A percentile compares a stretch with the other conserved stretches of the same genome.
Conservation (phyloP, 2,329 filamentous ascomycete species). For the Anthostomella pinea region DNA sequence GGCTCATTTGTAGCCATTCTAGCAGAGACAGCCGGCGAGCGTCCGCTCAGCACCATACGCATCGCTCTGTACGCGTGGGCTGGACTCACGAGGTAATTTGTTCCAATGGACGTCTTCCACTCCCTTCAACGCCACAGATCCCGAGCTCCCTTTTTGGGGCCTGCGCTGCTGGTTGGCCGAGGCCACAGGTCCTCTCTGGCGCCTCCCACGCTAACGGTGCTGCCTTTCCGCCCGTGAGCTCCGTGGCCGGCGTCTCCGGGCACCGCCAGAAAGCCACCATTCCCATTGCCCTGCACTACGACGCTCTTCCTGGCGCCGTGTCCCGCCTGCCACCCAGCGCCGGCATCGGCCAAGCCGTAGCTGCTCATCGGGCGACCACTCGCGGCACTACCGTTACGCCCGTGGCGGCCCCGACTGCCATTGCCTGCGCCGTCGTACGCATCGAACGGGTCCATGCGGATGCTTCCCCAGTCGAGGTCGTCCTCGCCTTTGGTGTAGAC, state of each 20-base stretch:
- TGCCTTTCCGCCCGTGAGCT: conserved; percentile 20
- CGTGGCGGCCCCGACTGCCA: conserved; percentile 25
- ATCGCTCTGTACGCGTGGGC: too few species aligned
- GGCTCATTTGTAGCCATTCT: too few species aligned
- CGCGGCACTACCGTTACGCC: conserved; percentile 24
- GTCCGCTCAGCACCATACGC: too few species aligned
- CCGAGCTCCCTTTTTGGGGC: conserved; percentile 36
- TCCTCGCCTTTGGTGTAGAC: conserved; percentile 60
- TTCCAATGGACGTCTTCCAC: too few species aligned
- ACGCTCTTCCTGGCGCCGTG: conserved; percentile 52
- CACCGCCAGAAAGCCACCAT: conserved; percentile 52
- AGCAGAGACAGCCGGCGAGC: too few species aligned
- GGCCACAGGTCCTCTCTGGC: conserved; percentile 40
- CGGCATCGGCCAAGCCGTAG: conserved; percentile 55
- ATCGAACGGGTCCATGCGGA: conserved; percentile 42
- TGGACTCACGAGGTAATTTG: too few species aligned
- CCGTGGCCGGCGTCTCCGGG: conserved; percentile 34
- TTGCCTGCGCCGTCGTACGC: conserved; percentile 16
- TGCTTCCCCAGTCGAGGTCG: conserved; percentile 57
- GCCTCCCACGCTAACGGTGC: conserved; percentile 16
- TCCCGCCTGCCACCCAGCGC: conserved; percentile 49
- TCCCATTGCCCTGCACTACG: conserved; percentile 47
- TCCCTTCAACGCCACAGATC: conserved; percentile 42
- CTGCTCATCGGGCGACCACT: conserved; percentile 49
- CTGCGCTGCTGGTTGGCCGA: conserved; percentile 42